Conservation (phyloP, 202 grass and related monocot species). For the Zizania palustris region DNA sequence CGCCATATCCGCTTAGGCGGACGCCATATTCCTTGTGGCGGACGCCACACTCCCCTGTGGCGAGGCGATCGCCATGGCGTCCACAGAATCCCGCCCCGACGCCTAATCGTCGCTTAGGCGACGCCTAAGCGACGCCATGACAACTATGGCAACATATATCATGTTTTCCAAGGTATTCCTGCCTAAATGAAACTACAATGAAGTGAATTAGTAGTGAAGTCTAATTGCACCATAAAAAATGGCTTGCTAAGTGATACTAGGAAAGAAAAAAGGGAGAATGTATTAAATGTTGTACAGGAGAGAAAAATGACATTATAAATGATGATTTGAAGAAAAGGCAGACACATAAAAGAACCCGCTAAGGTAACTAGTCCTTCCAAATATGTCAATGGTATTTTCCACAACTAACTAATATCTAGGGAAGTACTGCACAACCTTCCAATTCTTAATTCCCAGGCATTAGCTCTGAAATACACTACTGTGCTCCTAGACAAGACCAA, state of each 20-base stretch:
- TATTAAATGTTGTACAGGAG: not conserved
- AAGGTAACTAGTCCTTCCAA: not conserved
- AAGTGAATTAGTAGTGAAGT: constrained; percentile 18
- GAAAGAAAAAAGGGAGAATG: not conserved
- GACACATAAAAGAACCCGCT: not conserved
- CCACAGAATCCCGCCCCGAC: no score
- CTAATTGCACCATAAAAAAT: constrained; percentile 5
- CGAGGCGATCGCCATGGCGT: no score
- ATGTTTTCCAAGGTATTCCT: not conserved
- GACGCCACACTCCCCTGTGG: no score
- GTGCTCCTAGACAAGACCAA: not conserved
- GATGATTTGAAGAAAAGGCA: constrained; percentile 4
- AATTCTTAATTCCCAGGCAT: constrained; percentile 14
- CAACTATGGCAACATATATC: not conserved
- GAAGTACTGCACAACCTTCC: constrained; percentile 15
- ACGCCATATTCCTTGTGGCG: no score
- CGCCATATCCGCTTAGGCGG: no score
- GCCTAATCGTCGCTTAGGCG: no score
- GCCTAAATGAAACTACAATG: not conserved
- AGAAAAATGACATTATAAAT: not conserved
- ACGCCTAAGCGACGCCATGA: no score
- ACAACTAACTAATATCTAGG: constrained; percentile 25
- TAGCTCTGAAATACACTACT: constrained; percentile 2
- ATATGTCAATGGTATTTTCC: constrained; percentile 17
- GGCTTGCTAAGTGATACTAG: not conserved